These are phyloP conservation scores for Penicillium sp. DNA, from an alignment of 2,329 filamentous ascomycete species.

Conservation along the genomic window DNA sequence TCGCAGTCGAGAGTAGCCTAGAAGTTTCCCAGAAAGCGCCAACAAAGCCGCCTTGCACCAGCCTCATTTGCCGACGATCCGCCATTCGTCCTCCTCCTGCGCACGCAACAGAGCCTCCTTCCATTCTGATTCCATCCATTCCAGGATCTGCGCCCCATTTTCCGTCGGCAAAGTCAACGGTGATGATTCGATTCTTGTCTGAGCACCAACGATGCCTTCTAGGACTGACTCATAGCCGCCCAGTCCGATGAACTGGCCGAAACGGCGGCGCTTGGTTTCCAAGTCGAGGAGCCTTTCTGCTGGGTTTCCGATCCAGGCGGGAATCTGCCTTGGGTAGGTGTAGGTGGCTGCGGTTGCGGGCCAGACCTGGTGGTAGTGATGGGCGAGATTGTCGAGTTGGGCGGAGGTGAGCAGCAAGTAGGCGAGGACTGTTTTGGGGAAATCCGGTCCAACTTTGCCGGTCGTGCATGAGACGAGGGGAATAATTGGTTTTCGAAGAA, in stretches of 20 bases:
- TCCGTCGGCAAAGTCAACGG: not conserved
- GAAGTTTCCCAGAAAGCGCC: not conserved
- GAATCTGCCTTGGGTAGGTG: constrained; percentile 32
- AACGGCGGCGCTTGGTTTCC: constrained; percentile 37
- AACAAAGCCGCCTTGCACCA: not conserved
- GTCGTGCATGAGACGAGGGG: constrained; percentile 37
- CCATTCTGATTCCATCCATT: constrained; percentile 29
- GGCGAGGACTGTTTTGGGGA: constrained; percentile 35
- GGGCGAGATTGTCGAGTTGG: constrained; percentile 40
- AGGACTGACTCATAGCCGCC: constrained; percentile 15
- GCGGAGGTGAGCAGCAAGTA: constrained; percentile 39
- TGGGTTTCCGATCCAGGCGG: constrained; percentile 27
- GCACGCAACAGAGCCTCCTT: constrained; percentile 23
- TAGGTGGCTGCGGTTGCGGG: constrained; percentile 30
- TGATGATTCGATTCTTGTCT: too few relatives aligned
- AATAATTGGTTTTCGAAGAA: constrained; percentile 29
- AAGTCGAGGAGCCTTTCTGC: constrained; percentile 24
- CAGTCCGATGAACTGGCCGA: constrained; percentile 42
- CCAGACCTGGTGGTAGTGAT: constrained; percentile 40
- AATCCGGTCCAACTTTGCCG: constrained; percentile 34
- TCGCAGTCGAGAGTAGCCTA: too few relatives aligned
- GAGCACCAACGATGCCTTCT: too few relatives aligned
- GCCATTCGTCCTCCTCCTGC: constrained; percentile 16
- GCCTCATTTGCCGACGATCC: too few relatives aligned
- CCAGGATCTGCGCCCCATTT: constrained; percentile 15